Evolutionary conservation across 805 yeast species (phyloP).

Genomic region (Tetrapisispora fleetii): DNA sequence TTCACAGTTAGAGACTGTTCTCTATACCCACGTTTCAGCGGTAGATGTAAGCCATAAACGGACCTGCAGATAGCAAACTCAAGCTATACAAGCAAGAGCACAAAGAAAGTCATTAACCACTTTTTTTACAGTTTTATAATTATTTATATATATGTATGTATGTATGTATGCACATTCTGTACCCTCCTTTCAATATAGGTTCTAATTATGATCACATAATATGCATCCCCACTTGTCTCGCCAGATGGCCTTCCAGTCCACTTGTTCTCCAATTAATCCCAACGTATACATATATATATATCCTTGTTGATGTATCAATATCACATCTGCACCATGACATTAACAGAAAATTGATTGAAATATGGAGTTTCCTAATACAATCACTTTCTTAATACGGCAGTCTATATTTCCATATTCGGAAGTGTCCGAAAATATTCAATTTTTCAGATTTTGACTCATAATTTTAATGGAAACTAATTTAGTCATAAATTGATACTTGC

Average conservation of each 20-base stretch:
- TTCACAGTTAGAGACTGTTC: slow-evolving; percentile 98
- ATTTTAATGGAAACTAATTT: neutral
- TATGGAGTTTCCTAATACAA: neutral
- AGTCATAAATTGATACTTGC: neutral
- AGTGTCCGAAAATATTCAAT: neutral
- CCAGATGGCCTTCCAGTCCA: no score
- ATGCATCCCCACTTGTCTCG: no score
- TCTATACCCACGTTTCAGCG: slow-evolving; percentile 93
- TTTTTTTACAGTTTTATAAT: neutral
- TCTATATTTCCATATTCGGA: neutral
- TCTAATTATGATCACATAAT: no score
- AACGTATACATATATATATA: neutral
- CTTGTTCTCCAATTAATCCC: neutral
- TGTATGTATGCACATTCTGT: no score
- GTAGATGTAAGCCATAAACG: slow-evolving; percentile 86
- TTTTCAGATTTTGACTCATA: neutral
- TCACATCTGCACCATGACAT: no score
- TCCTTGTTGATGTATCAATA: no score
- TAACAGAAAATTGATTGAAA: neutral
- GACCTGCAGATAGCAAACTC: neutral
- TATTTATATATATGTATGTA: no score
- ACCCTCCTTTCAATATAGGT: no score
- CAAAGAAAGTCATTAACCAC: neutral
- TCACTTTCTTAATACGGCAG: neutral
- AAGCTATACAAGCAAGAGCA: neutral